A percentile compares a stretch with the other conserved stretches of the same genome.
These are phyloP conservation scores for Camellia japonica DNA, from an alignment of 148 eudicot species.

Conservation along the genomic window DNA sequence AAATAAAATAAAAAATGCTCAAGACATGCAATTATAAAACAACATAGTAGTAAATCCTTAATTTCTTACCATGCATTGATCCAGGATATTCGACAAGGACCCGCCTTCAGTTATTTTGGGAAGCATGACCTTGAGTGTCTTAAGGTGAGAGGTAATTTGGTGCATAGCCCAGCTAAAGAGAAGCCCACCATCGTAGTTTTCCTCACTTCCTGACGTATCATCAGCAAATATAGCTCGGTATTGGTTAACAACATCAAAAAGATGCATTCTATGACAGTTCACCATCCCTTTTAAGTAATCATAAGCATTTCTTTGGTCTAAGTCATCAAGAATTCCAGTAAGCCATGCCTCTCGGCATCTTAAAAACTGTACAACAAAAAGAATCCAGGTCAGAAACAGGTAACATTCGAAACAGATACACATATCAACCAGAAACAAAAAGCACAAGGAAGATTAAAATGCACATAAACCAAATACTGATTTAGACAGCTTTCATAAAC, in stretches of 20 bases:
- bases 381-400: constrained; percentile 11
- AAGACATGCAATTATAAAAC: neutral
- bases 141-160: constrained; percentile 81
- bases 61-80: constrained; percentile 85
- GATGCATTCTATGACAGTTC: constrained; percentile 78
- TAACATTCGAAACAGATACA: neutral
- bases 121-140: constrained; percentile 78
- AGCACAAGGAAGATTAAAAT: neutral
- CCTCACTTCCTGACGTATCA: constrained; percentile 98
- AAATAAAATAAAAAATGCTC: neutral
- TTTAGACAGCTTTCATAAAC: constrained; percentile 1
- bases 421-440: neutral
- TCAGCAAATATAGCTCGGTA: constrained; percentile 96
- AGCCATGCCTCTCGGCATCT: constrained; percentile 98
- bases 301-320: constrained; percentile 94
- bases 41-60: neutral
- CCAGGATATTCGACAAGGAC: constrained; percentile 90
- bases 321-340: constrained; percentile 86
- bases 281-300: constrained; percentile 92
- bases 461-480: neutral
- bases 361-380: constrained; percentile 55
- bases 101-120: constrained; percentile 95
- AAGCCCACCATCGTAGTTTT: constrained; percentile 95
- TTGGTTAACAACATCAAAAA: constrained; percentile 97
- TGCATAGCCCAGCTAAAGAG: constrained; percentile 99